Conservation (phyloP, 345 rosid genomes). For the Brassica carinata region DNA sequence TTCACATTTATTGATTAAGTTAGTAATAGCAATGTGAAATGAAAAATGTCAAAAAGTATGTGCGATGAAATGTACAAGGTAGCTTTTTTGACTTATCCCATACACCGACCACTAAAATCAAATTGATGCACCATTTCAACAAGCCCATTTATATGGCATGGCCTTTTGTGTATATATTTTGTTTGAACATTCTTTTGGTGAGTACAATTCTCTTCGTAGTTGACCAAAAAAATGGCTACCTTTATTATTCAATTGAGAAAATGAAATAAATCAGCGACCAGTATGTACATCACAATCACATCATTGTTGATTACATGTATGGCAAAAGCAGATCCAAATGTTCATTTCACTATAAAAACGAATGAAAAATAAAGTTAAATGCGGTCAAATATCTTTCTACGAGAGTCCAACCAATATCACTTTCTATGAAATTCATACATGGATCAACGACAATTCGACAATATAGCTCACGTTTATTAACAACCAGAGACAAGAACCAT, state of each 20-base stretch:
- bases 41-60: constrained; percentile 31
- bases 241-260: constrained; percentile 4
- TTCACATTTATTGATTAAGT: not conserved
- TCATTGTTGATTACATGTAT: constrained; percentile 29
- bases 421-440: not conserved
- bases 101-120: constrained; percentile 34
- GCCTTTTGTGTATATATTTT: not conserved
- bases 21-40: constrained; percentile 29
- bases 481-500: not conserved
- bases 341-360: not conserved
- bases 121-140: constrained; percentile 28
- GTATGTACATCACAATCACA: constrained; percentile 8
- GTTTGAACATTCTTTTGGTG: not conserved
- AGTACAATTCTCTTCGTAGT: not conserved
- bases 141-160: constrained; percentile 16
- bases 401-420: not conserved
- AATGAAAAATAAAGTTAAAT: not conserved
- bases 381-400: constrained; percentile 14
- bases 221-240: not conserved
- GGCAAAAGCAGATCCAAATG: not conserved
- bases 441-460: not conserved
- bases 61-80: constrained; percentile 21
- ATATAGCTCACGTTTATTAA: not conserved
- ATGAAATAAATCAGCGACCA: constrained; percentile 7
- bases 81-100: constrained; percentile 34